Conservation (phyloP, 495 filamentous ascomycete species). For the Neurospora sp. region DNA sequence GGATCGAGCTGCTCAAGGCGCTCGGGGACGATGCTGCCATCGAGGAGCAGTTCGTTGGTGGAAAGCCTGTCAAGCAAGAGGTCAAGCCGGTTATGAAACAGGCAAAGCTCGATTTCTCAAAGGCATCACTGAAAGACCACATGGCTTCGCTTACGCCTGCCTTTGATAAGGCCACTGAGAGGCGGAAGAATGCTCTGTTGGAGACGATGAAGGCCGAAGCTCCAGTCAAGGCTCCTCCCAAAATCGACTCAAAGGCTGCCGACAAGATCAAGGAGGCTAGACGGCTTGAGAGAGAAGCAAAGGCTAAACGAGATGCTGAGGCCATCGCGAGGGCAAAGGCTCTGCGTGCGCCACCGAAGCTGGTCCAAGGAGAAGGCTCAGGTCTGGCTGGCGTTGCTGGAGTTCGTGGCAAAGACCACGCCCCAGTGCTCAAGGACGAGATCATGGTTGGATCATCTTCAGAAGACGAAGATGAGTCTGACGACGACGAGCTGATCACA, state of each 20-base stretch:
- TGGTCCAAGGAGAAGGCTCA: conserved; percentile 63
- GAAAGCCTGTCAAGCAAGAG: conserved; percentile 44
- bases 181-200: conserved; percentile 21
- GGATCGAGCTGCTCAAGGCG: conserved; percentile 70
- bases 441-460: conserved; percentile 88
- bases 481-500: conserved; percentile 33
- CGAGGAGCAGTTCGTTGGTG: conserved; percentile 32
- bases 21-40: conserved; percentile 62
- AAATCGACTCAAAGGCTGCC: conserved; percentile 22
- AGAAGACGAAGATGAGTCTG: conserved; percentile 57
- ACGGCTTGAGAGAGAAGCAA: conserved; percentile 61
- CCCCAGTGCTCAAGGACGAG: conserved; percentile 51
- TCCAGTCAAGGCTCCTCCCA: conserved; percentile 11
- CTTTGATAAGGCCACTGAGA: conserved; percentile 30
- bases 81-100: conserved; percentile 43
- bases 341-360: conserved; percentile 44
- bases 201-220: conserved; percentile 4
- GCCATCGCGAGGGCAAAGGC: conserved; percentile 57
- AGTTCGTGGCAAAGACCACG: conserved; percentile 65
- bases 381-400: conserved; percentile 62
- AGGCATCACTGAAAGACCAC: conserved; percentile 31
- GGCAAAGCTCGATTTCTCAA: conserved; percentile 53
- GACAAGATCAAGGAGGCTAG: conserved; percentile 57
- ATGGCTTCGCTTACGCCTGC: conserved; percentile 25
- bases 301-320: conserved; percentile 58